Conservation (phyloP, 176 grass and related monocot species). For the Aegilops umbellulata region DNA sequence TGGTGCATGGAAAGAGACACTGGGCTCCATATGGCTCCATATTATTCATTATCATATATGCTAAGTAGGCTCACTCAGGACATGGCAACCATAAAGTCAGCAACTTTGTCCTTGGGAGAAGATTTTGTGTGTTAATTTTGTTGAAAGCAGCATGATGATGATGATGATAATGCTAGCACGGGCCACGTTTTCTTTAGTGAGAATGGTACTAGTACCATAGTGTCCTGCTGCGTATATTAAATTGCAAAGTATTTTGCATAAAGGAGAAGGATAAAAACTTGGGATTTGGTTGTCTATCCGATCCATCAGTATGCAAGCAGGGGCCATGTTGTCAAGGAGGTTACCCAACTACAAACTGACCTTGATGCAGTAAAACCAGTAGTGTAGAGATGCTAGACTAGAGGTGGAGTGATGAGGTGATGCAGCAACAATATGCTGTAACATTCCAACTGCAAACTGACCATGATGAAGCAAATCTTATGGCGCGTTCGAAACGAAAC, state of each 20-base stretch:
- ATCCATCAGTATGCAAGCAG: background rate
- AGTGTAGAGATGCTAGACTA: background rate
- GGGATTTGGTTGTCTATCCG: background rate
- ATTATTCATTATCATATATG: background rate
- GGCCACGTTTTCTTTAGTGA: background rate
- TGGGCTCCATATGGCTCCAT: conserved; percentile 7
- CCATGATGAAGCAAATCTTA: background rate
- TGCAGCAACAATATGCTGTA: background rate
- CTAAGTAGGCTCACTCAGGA: conserved; percentile 27
- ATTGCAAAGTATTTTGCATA: background rate
- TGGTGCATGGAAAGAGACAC: conserved; percentile 50
- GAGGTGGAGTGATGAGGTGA: background rate
- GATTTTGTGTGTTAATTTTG: background rate
- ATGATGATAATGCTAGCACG: background rate
- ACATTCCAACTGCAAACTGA: background rate
- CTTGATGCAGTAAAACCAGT: background rate
- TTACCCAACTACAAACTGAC: background rate
- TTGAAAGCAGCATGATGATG: conserved; percentile 3
- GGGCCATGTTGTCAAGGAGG: background rate
- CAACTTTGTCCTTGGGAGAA: conserved; percentile 24
- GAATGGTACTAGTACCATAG: background rate
- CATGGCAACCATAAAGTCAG: conserved; percentile 26
- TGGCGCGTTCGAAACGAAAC: background rate
- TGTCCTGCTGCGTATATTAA: background rate
- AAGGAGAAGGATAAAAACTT: background rate